Percentiles rank a stretch among this genome's conserved stretches.
phyloP scores from a whole-genome alignment of 129 eudicot species.

The Oenanthe sinensis region DNA sequence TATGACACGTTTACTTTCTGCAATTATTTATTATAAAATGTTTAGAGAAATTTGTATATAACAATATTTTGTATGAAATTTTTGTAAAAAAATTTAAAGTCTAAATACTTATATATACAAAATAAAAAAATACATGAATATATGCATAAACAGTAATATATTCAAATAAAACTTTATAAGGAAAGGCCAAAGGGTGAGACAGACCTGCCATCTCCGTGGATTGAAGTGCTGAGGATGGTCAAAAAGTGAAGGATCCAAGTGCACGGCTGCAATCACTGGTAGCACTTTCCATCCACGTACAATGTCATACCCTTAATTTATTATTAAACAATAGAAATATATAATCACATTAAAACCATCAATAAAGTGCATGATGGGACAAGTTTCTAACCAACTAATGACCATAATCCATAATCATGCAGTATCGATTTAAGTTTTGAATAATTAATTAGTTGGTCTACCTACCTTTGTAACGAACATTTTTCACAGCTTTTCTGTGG shows the following conservation, averaged over 20 bases:
- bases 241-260: slow-evolving; percentile 83
- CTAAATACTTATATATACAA: too few species aligned
- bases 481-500: slow-evolving; percentile 85
- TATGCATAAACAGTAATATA: too few species aligned
- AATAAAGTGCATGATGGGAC: background rate
- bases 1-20: too few species aligned
- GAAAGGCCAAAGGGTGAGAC: slow-evolving; percentile 7
- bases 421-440: background rate
- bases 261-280: slow-evolving; percentile 97
- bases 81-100: too few species aligned
- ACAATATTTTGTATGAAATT: too few species aligned
- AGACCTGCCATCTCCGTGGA: slow-evolving; percentile 99
- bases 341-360: background rate
- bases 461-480: slow-evolving; percentile 88
- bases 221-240: slow-evolving; percentile 84
- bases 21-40: too few species aligned
- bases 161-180: too few species aligned
- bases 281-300: slow-evolving; percentile 99
- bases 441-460: background rate
- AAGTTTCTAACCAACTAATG: background rate
- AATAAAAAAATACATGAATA: too few species aligned
- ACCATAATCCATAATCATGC: background rate
- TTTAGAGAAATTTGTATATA: too few species aligned
- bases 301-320: slow-evolving; percentile 81
- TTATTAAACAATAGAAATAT: background rate